phyloP scores from a whole-genome alignment of 2,329 filamentous ascomycete genomes.

The Raffaelea ambrosiae region DNA sequence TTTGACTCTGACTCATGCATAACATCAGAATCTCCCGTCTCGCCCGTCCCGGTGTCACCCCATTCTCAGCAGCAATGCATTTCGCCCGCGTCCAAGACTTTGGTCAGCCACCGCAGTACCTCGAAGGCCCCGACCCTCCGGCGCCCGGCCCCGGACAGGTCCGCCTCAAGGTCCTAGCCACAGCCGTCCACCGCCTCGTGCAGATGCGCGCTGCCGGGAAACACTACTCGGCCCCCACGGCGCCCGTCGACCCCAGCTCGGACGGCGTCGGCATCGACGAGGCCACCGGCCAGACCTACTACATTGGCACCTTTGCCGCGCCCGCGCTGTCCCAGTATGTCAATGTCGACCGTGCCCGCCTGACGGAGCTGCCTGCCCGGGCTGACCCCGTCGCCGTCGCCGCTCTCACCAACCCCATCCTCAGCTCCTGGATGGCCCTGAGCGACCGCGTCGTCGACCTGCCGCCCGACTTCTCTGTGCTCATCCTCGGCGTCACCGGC shows the following conservation, averaged over 20 bases:
- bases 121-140: constrained; percentile 8
- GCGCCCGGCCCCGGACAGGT: constrained; percentile 17
- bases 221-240: constrained; percentile 41
- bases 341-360: constrained; percentile 32
- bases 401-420: constrained; percentile 43
- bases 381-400: constrained; percentile 42
- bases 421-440: constrained; percentile 51
- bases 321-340: constrained; percentile 34
- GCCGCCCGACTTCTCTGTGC: constrained; percentile 34
- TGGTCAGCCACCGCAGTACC: constrained; percentile 9
- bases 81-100: constrained; percentile 7
- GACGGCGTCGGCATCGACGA: constrained; percentile 43
- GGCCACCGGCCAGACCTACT: constrained; percentile 37
- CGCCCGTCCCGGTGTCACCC: too few species aligned
- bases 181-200: constrained; percentile 45
- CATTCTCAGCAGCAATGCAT: constrained; percentile 1
- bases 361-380: constrained; percentile 31
- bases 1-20: too few species aligned
- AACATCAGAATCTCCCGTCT: too few species aligned
- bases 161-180: constrained; percentile 42
- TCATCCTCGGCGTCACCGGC: constrained; percentile 90
- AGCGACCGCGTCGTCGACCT: constrained; percentile 30
- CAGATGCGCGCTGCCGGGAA: constrained; percentile 40
- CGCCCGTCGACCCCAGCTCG: constrained; percentile 43
- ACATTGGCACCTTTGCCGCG: constrained; percentile 32